Percentiles rank a stretch among this genome's conserved stretches.
These are phyloP conservation scores for Neopestalotiopsis sp. DNA, from an alignment of 2,329 filamentous ascomycete genomes.

Conservation along the genomic window DNA sequence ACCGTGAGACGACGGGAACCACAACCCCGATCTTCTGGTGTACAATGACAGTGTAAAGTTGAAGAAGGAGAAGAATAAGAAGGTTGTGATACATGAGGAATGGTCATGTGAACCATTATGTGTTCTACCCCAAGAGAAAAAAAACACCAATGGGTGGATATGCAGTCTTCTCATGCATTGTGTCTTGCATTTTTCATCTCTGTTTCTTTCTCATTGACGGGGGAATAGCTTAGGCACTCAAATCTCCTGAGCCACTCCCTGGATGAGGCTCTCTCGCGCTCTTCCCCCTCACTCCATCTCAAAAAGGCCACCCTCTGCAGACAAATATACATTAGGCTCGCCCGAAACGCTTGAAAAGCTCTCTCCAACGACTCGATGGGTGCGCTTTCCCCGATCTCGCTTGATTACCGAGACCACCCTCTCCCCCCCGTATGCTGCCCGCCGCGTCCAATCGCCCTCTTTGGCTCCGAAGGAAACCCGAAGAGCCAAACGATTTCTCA, in stretches of 20 bases:
- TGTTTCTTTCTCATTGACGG: no score
- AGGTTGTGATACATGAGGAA: not conserved
- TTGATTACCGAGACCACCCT: not conserved
- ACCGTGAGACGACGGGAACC: not conserved
- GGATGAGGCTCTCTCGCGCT: no score
- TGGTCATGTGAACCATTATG: not conserved
- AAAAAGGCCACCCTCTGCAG: no score
- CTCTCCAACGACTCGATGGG: not conserved
- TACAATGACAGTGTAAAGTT: not conserved
- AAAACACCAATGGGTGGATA: no score
- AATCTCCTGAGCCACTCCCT: no score
- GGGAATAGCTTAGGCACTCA: no score
- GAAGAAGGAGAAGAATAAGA: not conserved
- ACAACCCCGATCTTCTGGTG: not conserved
- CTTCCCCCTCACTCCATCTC: no score
- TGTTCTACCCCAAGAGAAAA: not conserved
- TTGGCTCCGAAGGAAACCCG: not conserved
- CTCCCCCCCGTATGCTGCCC: not conserved
- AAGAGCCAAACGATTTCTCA: not conserved
- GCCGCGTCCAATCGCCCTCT: not conserved
- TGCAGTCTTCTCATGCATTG: no score
- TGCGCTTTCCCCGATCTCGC: not conserved
- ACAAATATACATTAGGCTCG: no score
- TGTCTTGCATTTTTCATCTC: no score
- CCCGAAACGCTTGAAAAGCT: no score